phyloP scores from a whole-genome alignment of 495 filamentous ascomycete species.

The Annulohypoxylon stygium region DNA sequence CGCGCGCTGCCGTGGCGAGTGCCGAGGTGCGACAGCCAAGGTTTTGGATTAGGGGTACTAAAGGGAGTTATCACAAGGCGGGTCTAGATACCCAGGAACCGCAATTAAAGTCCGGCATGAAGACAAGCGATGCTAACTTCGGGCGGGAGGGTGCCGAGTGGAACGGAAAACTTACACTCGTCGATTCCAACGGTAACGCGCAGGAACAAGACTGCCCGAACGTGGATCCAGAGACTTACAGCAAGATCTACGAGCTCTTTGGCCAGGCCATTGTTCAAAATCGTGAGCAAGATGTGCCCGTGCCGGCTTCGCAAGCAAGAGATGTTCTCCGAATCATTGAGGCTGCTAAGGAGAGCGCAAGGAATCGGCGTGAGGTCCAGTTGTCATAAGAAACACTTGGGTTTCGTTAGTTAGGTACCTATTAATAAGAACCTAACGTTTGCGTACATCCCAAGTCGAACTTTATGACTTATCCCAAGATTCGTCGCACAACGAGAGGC shows the following conservation, averaged over 20 bases:
- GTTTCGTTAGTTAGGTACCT: neutral
- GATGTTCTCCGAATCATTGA: slow-evolving; percentile 83
- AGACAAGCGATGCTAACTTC: slow-evolving; percentile 73
- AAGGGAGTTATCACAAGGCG: slow-evolving; percentile 85
- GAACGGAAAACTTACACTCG: slow-evolving; percentile 58
- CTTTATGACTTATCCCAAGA: no score
- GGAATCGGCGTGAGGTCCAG: slow-evolving; percentile 71
- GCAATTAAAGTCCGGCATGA: slow-evolving; percentile 77
- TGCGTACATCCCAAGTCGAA: neutral
- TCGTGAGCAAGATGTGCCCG: slow-evolving; percentile 71
- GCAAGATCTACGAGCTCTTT: slow-evolving; percentile 78
- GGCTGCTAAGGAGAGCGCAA: slow-evolving; percentile 75
- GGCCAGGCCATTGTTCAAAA: slow-evolving; percentile 73
- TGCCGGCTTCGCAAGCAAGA: slow-evolving; percentile 76
- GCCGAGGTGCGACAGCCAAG: slow-evolving; percentile 77
- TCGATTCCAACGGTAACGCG: slow-evolving; percentile 55
- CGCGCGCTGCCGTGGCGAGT: slow-evolving; percentile 77
- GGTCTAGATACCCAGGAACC: slow-evolving; percentile 87
- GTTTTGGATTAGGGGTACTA: slow-evolving; percentile 84
- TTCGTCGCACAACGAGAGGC: no score
- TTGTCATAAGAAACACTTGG: slow-evolving; percentile 43
- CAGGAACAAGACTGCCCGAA: slow-evolving; percentile 66
- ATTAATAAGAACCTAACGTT: neutral
- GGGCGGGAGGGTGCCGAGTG: slow-evolving; percentile 69
- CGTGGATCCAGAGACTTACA: slow-evolving; percentile 77